Evolutionary conservation across 495 filamentous ascomycete species (phyloP).

Genomic region (Penicillium verhagenii): DNA sequence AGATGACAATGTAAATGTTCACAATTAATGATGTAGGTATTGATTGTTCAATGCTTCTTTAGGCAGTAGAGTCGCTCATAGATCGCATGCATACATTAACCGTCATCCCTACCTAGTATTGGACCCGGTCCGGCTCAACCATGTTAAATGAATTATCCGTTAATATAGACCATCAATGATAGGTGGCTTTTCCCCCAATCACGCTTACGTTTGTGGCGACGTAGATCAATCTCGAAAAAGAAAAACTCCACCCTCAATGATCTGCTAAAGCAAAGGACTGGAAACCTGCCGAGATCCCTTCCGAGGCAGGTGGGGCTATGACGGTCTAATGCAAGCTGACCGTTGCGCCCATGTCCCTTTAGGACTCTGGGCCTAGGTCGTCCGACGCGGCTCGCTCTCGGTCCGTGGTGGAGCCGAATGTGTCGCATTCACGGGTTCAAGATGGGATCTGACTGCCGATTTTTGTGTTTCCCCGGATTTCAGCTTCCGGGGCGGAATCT

Average conservation of each 20-base stretch:
- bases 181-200: background rate
- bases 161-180: background rate
- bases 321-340: background rate
- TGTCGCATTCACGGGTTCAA: background rate
- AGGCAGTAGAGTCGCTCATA: no score
- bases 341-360: background rate
- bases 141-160: constrained; percentile 5
- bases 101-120: background rate
- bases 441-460: background rate
- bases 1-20: no score
- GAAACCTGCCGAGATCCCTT: background rate
- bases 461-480: constrained; percentile 6
- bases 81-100: background rate
- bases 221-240: background rate
- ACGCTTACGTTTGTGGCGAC: background rate
- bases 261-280: background rate
- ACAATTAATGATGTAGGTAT: no score
- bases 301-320: background rate
- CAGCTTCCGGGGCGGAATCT: background rate
- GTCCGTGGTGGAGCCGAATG: constrained; percentile 1
- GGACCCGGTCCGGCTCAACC: background rate
- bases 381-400: constrained; percentile 4
- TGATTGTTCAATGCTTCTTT: no score
- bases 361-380: background rate
- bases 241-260: background rate